Evolutionary conservation across 352 stramenopile genomes (phyloP), one percentile per base, ranked within the genome.

Genomic region (Labyrinthula sp.): DNA sequence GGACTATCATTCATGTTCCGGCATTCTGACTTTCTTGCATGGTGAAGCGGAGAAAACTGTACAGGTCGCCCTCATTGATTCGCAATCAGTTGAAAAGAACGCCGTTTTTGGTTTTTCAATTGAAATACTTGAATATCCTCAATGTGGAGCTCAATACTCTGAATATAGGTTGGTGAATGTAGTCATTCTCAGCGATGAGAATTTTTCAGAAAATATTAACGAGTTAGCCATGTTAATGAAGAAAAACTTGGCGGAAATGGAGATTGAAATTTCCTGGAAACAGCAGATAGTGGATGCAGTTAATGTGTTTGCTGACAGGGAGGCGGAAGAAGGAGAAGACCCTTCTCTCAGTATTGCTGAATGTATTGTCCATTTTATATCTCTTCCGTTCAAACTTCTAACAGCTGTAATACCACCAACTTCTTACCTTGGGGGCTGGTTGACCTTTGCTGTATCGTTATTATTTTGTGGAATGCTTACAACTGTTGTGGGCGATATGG

Each of bases 361-460:
- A 30, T 63, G 33, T 24, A 26, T 61, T n/a, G 30, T 64, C 21
- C 55, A 64, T 38, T 15, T 49, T 25, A 22, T 64, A 30, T 54
- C 23, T 9, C 36, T 64, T 5, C 38, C 50, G 3, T 64, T 47
- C 47, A 63, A 63, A 30, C 21, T 64, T 20, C 18, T 54, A 25
- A 64, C 61, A 30, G 56, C 56, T n/a, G 14, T 64, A n/a, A 31
- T 63, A 5, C 56, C 58, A 29, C 58, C 58, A 2, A 58, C 59
- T 14, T 50, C 41, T 8, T 65, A 60, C 14, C 24, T 12, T 10
- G 26, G 25, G 24, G 59, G 58, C 21, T 61, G 39, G 36, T 37
- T 52, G 10, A 57, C 18, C 30, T 66, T 66, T 39, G 35, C 58
- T 31, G 25, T 54, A 6, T 60, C 59, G n/a, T 45, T 66, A 2